Base-by-base conservation (phyloP, 768 basidiomycete genomes). In the Cantharellus cinnabarinus region DNA sequence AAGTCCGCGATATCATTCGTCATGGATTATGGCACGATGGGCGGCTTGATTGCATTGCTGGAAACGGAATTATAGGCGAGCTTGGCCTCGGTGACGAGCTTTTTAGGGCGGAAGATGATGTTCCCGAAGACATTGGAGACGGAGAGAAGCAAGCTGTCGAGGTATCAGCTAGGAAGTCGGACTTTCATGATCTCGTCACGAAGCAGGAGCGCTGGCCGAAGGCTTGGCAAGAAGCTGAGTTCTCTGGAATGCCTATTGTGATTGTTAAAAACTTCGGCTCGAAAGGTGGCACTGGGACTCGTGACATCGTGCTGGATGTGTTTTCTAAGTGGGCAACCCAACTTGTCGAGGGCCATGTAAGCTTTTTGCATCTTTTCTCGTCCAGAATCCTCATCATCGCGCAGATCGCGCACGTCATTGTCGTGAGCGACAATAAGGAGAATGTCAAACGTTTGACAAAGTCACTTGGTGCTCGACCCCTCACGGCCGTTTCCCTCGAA, bases 321-420 rank as follows among this genome's bases (percentile, higher is more conserved):
- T 70, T 99, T 38, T 77, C 86, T 0, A 79, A 83, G 58, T 99
- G 94, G 94, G 83, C 80, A 2, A 89, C 87, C 0, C 75, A 73
- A 5, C 71, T 98, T 51, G 80, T 82, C 0, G 89, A 95, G 67
- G 86, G 81, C 63, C 78, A 83, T 73, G 88, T 87, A 59, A 64
- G 50, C 10, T 10, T 15, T n/a, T 3, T 10, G 5, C n/a, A 14
- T 50, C 5, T 7, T 2, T n/a, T 52, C 2, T 38, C 2, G 15
- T 10, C 10, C 52, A 54, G 10, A 37, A 10, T 10, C 38, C 35
- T 54, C 52, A 10, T 54, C 38, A 10, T 7, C 4, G 44, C 39
- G 10, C 57, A 90, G 87, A 73, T 89, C 59, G 94, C 94, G 0
- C 93, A 98, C 69, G 89, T 95, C 52, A 74, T 99, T 54, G 80